phyloP scores from a whole-genome alignment of 495 filamentous ascomycete species.

The Xylaria curta region DNA sequence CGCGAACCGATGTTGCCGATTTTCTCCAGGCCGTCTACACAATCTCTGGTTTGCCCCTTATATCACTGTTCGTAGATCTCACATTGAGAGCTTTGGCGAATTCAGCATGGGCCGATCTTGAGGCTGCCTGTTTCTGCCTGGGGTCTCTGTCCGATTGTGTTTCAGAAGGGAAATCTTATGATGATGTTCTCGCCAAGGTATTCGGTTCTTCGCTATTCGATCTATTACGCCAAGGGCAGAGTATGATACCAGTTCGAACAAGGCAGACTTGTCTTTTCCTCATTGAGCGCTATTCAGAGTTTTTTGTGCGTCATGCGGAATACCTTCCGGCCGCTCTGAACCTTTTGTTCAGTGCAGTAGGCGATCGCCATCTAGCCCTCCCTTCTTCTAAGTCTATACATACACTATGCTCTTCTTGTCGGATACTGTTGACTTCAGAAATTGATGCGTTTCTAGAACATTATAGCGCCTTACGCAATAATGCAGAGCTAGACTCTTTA shows the following conservation, averaged over 20 bases:
- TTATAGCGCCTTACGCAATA: slow-evolving; percentile 67
- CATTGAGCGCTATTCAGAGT: slow-evolving; percentile 79
- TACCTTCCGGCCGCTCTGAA: slow-evolving; percentile 77
- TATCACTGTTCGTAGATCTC: slow-evolving; percentile 72
- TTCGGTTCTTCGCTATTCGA: slow-evolving; percentile 71
- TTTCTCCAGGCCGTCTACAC: slow-evolving; percentile 78
- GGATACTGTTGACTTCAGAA: slow-evolving; percentile 71
- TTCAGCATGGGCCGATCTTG: slow-evolving; percentile 76
- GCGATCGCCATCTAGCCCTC: slow-evolving; percentile 67
- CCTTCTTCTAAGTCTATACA: slow-evolving; percentile 82
- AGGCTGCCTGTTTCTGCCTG: slow-evolving; percentile 81
- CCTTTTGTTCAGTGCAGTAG: slow-evolving; percentile 79
- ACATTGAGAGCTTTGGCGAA: slow-evolving; percentile 63
- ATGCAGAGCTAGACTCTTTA: slow-evolving; percentile 65
- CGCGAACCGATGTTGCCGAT: slow-evolving; percentile 81
- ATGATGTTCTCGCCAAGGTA: slow-evolving; percentile 70
- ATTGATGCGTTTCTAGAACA: slow-evolving; percentile 78
- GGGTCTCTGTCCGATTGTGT: slow-evolving; percentile 76
- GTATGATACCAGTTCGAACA: slow-evolving; percentile 68
- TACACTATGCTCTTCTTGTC: slow-evolving; percentile 80
- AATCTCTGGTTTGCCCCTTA: slow-evolving; percentile 68
- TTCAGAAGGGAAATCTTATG: slow-evolving; percentile 67
- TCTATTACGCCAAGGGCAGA: slow-evolving; percentile 60
- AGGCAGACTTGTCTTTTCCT: slow-evolving; percentile 78
- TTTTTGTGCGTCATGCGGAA: slow-evolving; percentile 76